Percentiles rank a stretch among this genome's conserved stretches.
phyloP scores from a whole-genome alignment of 1,284 basidiomycete species.

The Cryptococcus depauperatus region DNA sequence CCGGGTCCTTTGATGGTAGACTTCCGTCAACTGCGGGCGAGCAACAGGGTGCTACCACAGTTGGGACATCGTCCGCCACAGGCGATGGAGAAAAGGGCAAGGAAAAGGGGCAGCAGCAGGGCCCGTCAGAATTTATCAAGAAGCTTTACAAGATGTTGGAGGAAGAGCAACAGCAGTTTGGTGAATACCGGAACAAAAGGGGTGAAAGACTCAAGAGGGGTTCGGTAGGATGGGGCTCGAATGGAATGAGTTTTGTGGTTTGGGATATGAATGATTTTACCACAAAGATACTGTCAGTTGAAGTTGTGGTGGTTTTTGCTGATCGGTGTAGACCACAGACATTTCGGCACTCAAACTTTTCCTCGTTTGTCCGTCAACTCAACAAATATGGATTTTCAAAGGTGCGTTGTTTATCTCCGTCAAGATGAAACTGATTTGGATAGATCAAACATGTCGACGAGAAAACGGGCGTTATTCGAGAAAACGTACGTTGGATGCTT shows the following conservation, averaged over 20 bases:
- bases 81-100: neutral
- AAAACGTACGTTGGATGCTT: slow-evolving; percentile 22
- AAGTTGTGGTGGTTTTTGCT: neutral
- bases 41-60: neutral
- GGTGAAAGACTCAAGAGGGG: slow-evolving; percentile 27
- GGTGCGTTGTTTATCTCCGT: slow-evolving; percentile 43
- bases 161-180: slow-evolving; percentile 35
- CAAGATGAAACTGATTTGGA: neutral
- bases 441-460: slow-evolving; percentile 42
- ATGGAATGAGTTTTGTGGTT: slow-evolving; percentile 86
- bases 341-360: slow-evolving; percentile 97
- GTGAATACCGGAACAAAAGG: slow-evolving; percentile 22
- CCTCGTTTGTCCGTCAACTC: slow-evolving; percentile 83
- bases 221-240: slow-evolving; percentile 68
- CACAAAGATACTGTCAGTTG: slow-evolving; percentile 63
- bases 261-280: slow-evolving; percentile 99
- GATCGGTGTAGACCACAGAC: slow-evolving; percentile 56
- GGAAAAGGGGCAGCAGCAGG: slow-evolving; percentile 12
- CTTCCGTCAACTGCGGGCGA: neutral
- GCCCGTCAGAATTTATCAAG: slow-evolving; percentile 76
- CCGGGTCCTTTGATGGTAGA: slow-evolving; percentile 4
- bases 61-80: too few relatives aligned
- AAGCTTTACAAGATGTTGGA: slow-evolving; percentile 72
- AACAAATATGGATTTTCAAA: slow-evolving; percentile 99
- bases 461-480: slow-evolving; percentile 35